Evolutionary conservation across 2,329 filamentous ascomycete species (phyloP).

Genomic region (Verticillium dahliae): DNA sequence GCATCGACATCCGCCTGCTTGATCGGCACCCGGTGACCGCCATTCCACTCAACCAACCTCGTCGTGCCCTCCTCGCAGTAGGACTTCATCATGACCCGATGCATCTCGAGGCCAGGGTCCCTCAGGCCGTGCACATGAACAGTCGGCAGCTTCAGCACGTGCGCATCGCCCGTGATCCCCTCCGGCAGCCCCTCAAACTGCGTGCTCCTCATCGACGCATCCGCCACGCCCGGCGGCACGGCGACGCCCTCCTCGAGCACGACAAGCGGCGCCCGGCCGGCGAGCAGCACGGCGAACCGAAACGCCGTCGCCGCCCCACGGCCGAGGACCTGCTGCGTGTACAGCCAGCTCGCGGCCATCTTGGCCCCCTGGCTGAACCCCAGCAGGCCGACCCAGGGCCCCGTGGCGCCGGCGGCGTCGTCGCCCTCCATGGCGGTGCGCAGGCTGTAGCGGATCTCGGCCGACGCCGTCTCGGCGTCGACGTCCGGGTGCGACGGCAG

Average conservation of each 20-base stretch:
- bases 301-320: constrained; percentile 29
- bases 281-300: constrained; percentile 56
- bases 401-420: constrained; percentile 39
- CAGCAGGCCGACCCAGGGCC: constrained; percentile 53
- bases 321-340: constrained; percentile 52
- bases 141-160: constrained; percentile 50
- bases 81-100: constrained; percentile 46
- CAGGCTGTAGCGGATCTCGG: constrained; percentile 31
- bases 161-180: constrained; percentile 31
- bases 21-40: constrained; percentile 63
- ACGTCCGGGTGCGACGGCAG: constrained; percentile 47
- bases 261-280: constrained; percentile 55
- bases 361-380: constrained; percentile 65
- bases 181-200: constrained; percentile 36
- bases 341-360: constrained; percentile 51
- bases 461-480: constrained; percentile 35
- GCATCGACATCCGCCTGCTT: constrained; percentile 58
- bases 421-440: constrained; percentile 44
- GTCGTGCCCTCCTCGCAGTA: constrained; percentile 53
- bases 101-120: constrained; percentile 53
- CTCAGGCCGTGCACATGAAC: constrained; percentile 61
- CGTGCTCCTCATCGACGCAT: constrained; percentile 20
- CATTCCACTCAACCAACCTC: constrained; percentile 65
- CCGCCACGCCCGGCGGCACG: constrained; percentile 13
- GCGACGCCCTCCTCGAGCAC: constrained; percentile 33